Base-by-base conservation (phyloP, 495 filamentous ascomycete genomes). In the Xylaria nigripes region DNA sequence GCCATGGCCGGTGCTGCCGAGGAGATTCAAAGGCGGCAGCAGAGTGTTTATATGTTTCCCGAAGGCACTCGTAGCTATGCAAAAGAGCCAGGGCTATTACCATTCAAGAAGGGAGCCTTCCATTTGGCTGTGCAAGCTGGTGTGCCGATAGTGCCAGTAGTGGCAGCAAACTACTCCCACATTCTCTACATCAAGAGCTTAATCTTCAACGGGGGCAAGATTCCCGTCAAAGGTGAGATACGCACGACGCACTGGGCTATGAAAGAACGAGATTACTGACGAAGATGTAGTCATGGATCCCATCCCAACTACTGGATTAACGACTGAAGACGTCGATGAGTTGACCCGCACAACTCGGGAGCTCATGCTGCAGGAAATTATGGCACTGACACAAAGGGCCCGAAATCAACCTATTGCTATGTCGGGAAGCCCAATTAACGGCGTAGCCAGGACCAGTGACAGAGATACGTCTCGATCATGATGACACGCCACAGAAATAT, bases 71-170 rank as follows among this genome's bases (percentile, higher is more conserved):
- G 93, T 46, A 92, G 87, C 59, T 96, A 99, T 74, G 79, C 85
- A 45, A 80, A 84, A 59, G 82, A 88, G 45, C 86, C 93, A 6
- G 82, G 77, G 47, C 70, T 99, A 62, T 72, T 96, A 50, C 83
- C 87, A 6, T 99, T 97, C 74, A 98, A 99, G 75, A 97, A 97
- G 75, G 93, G 93, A 54, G 93, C 93, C 34, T 99, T 97, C 72
- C 93, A 97, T 68, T 75, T 98, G 10, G 93, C 93, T 19, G 82
- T 99, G 6, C 86, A 96, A 74, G 94, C 92, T 0, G 85, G 89
- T 63, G 92, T 95, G 24, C 90, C 89, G 18, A 87, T 97, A 63
- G 85, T 99, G 34, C 92, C 92, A 0, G 74, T 95, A 19, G 87
- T 97, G 19, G 79, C 81, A 8, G 86, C 82, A 62, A 96, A 95